phyloP scores from a whole-genome alignment of 2,329 filamentous ascomycete species.

The Sporothrix variecibatus region DNA sequence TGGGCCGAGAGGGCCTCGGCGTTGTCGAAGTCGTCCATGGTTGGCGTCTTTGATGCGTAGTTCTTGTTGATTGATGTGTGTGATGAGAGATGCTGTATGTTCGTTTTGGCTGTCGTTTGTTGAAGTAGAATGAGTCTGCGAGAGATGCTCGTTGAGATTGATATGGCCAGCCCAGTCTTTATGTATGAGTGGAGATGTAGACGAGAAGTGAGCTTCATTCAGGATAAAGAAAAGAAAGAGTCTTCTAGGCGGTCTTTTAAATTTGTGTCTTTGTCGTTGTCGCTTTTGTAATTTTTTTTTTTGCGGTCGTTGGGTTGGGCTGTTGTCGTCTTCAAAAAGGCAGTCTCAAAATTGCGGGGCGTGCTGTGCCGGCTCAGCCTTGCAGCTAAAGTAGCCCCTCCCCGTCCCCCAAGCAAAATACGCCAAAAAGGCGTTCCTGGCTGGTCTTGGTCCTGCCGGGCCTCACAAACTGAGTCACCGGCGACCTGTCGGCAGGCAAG shows the following conservation, averaged over 20 bases:
- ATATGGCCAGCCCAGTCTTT: background rate
- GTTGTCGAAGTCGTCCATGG: conserved; percentile 27
- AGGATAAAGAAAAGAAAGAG: background rate
- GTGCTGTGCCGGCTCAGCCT: conserved; percentile 1
- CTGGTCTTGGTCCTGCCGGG: background rate
- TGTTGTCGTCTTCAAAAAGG: background rate
- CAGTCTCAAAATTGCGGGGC: background rate
- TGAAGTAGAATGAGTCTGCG: background rate
- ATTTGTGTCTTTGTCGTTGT: background rate
- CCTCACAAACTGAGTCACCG: background rate
- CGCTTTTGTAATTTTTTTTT: background rate
- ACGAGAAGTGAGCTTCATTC: background rate
- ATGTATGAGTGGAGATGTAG: background rate
- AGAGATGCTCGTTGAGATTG: background rate
- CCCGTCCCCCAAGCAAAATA: background rate
- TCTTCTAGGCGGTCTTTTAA: background rate
- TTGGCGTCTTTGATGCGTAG: background rate
- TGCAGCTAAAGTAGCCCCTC: conserved; percentile 1
- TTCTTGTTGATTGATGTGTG: background rate
- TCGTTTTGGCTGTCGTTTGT: background rate
- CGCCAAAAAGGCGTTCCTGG: background rate
- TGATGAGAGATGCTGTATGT: background rate
- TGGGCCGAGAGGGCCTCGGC: conserved; percentile 30
- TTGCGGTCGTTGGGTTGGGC: background rate
- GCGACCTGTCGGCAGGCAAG: background rate